Base-by-base conservation (phyloP, 73 alveolate species). In the Symbiodinium pilosum region DNA sequence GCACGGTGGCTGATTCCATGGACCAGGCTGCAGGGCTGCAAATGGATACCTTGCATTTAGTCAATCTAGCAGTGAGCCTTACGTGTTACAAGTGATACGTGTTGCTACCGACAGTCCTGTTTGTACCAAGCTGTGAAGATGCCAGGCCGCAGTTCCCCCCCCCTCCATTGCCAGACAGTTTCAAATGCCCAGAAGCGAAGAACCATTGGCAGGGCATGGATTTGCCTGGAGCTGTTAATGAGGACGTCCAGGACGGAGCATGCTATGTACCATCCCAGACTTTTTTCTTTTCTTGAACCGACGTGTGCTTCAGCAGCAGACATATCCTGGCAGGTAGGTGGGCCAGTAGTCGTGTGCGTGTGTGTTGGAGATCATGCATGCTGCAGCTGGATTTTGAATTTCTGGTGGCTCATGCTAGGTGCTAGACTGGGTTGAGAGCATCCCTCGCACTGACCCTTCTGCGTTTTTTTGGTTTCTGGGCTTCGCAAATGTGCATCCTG, bases 161-260 rank as follows among this genome's bases (percentile, higher is more conserved):
- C 24, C 64, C 64, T 8, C 64, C 24, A 16, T 47, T 16, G 16
- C 64, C 24, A 16, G 64, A 47, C 64, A 16, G 64, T 47, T 16
- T 47, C 64, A 8, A 11, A 8, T 47, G 8, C 16, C 24, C 64
- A 8, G 24, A 47, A 16, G 32, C 73, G 34, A 56, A 3, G 32
- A 5, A 64, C 16, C 77, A 30, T 14, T 14, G 59, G 40, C 77
- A 64, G 77, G 77, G 77, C 77, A 7, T 64, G 38, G 77, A 64
- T 36, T 30, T 64, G 77, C 77, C 77, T 36, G 77, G 77, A 36
- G 77, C 32, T 64, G 36, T 64, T 64, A 64, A 64, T 26, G 77
- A 64, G 77, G 77, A 64, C 16, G 77, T 64, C 77, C 77, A 64
- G 77, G 77, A n/a, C n/a, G n/a, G n/a, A n/a, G n/a, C n/a, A n/a